A percentile compares a stretch with the other conserved stretches of the same genome.
Conservation (phyloP, 768 basidiomycete genomes). For the Daedalea quercina region DNA sequence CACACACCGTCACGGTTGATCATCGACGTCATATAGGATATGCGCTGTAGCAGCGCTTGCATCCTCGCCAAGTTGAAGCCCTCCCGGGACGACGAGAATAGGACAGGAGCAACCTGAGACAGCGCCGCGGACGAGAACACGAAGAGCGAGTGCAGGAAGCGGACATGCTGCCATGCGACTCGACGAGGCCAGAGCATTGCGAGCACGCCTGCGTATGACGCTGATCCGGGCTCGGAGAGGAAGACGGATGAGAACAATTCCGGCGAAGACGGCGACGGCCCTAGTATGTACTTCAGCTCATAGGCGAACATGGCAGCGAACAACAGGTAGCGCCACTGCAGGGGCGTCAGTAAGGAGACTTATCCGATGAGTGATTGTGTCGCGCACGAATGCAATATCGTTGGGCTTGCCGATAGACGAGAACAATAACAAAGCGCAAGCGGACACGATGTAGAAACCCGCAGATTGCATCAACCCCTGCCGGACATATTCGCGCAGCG, state of each 20-base stretch:
- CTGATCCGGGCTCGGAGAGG: conserved; percentile 16
- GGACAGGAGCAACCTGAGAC: conserved; percentile 59
- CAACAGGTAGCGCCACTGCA: conserved; percentile 77
- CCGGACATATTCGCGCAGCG: conserved; percentile 60
- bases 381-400: conserved; percentile 57
- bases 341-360: neutral
- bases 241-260: conserved; percentile 21
- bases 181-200: conserved; percentile 50
- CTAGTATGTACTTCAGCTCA: conserved; percentile 62
- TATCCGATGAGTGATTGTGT: neutral
- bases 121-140: conserved; percentile 69
- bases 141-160: conserved; percentile 73
- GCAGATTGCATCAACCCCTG: conserved; percentile 56
- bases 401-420: conserved; percentile 55
- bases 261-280: conserved; percentile 36
- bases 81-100: conserved; percentile 37
- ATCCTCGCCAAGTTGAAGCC: neutral
- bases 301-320: conserved; percentile 53
- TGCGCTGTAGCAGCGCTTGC: conserved; percentile 17
- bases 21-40: conserved; percentile 27
- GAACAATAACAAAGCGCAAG: conserved; percentile 51
- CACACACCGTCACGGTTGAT: conserved; percentile 51
- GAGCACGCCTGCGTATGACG: conserved; percentile 23
- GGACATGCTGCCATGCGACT: conserved; percentile 69
- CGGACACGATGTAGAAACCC: conserved; percentile 62